Evolutionary conservation across 164 flowering plant genomes (phyloP), one percentile per base, ranked within the genome.

Genomic region (Dillenia suffruticosa): DNA sequence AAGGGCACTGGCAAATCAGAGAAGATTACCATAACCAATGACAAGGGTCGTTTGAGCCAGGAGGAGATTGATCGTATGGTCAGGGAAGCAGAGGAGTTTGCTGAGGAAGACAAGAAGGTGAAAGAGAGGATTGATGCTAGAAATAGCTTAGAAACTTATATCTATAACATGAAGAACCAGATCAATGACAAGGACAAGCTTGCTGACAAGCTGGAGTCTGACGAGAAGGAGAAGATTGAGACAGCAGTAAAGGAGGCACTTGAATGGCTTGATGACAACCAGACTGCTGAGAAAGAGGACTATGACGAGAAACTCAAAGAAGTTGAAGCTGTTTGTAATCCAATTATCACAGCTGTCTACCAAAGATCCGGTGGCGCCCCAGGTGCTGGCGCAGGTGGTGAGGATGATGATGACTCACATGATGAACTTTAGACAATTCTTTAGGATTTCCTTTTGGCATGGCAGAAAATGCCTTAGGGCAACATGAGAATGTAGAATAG

Each of bases 51-150:
- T 1, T 59, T 87, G 70, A 84, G 88, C 77, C 86, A 87, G 62
- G 93, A 90, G 59, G 93, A 85, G 75, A 87, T 90, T 51, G 93
- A 87, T 9, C 82, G 91, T 9, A 90, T 90, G 96, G 96, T 87
- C 56, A 68, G 68, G 0, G 96, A 90, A 62, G 93, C 96, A 10
- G 96, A 87, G 66, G 91, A 87, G 68, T 87, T 89, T 66, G 96
- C 96, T 0, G 93, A 89, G 63, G 96, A 89, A 63, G 91, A 89
- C 75, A 84, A 85, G 87, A 87, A 89, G 77, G 85, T 87, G 68
- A 89, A 87, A 73, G 93, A 89, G 69, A 85, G 59, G 73, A 84
- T 87, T n/a, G 93, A 89, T 71, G 86, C 96, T 5, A 82, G 92
- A 9, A 89, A 89, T 81, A 72, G 86, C 72, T 73, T 87, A 57